Percentiles rank a stretch among this genome's conserved stretches.
These are phyloP conservation scores for Boletus vermiculosoides DNA, from an alignment of 768 basidiomycete genomes.

Conservation along the genomic window DNA sequence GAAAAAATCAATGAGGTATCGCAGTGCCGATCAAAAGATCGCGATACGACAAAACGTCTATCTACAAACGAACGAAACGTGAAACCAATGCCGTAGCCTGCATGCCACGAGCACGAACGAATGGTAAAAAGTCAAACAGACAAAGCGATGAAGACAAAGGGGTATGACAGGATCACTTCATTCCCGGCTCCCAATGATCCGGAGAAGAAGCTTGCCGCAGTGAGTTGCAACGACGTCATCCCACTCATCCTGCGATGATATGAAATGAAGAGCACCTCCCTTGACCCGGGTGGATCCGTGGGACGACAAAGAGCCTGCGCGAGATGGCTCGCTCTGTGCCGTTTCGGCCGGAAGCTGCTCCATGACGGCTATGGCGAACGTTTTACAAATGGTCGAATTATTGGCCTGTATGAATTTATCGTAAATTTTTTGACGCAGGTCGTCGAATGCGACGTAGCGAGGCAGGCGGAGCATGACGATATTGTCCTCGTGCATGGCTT, in stretches of 20 bases:
- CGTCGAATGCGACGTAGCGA: slow-evolving; percentile 45
- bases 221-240: slow-evolving; percentile 43
- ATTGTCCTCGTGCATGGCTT: slow-evolving; percentile 59
- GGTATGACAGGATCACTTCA: slow-evolving; percentile 8
- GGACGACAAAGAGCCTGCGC: slow-evolving; percentile 36
- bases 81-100: slow-evolving; percentile 4
- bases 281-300: slow-evolving; percentile 25
- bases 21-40: background rate
- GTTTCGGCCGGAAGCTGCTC: slow-evolving; percentile 34
- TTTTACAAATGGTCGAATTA: slow-evolving; percentile 48
- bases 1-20: background rate
- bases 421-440: slow-evolving; percentile 56
- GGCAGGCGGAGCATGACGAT: slow-evolving; percentile 62
- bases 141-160: slow-evolving; percentile 1
- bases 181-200: slow-evolving; percentile 40
- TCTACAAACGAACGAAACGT: background rate
- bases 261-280: slow-evolving; percentile 38
- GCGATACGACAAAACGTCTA: background rate
- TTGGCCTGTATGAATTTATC: slow-evolving; percentile 69
- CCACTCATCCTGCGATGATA: slow-evolving; percentile 63
- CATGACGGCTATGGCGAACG: slow-evolving; percentile 57
- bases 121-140: slow-evolving; percentile 3
- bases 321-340: slow-evolving; percentile 21
- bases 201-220: slow-evolving; percentile 54
- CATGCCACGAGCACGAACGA: slow-evolving; percentile 1